Evolutionary conservation across 2,329 filamentous ascomycete species (phyloP), one percentile per base, ranked within the genome.

Genomic region (Aureobasidium vineae): DNA sequence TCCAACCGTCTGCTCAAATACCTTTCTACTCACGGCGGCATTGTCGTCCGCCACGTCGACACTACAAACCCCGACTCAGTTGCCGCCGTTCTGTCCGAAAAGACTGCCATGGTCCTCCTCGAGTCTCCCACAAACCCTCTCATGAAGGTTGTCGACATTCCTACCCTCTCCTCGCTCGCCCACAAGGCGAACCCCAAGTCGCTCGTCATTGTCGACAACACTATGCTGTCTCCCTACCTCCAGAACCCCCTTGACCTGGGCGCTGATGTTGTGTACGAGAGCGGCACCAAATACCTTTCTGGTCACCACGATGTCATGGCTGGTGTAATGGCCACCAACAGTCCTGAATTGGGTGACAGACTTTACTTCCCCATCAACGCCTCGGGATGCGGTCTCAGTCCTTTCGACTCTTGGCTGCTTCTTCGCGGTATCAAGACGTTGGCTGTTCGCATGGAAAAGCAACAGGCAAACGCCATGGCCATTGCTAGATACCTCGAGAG

Each of bases 231-330:
- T 2, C 95, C 95, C 13, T 89, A 97, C 82, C 87, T 99, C 8
- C 89, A 89, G 74, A 98, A 97, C 79, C 95, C 95, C 6, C 86
- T 99, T 21, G 94, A 98, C 68, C 84, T 98, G 33, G 95, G 96
- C 66, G 93, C 94, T 19, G 95, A 99, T 74, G 90, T 99, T 71
- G 92, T 96, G 66, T 99, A 99, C 79, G 95, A 99, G 81, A 96
- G 91, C 31, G 95, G 95, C 66, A 99, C 95, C 28, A 99, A 99
- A 78, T 99, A 99, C 75, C 84, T 99, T 6, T 98, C 93, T 1
- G 95, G 95, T 38, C 95, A 99, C 77, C 95, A 99, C 82, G 96
- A 99, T 76, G 90, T 99, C 75, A 99, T 99, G 95, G 95, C 95
- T 11, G 95, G 96, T 69, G 92, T 99, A 36, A 90, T 99, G 70